A percentile compares a stretch with the other conserved stretches of the same genome.
Conservation (phyloP, 345 rosid genomes). For the Kandelia obovata region DNA sequence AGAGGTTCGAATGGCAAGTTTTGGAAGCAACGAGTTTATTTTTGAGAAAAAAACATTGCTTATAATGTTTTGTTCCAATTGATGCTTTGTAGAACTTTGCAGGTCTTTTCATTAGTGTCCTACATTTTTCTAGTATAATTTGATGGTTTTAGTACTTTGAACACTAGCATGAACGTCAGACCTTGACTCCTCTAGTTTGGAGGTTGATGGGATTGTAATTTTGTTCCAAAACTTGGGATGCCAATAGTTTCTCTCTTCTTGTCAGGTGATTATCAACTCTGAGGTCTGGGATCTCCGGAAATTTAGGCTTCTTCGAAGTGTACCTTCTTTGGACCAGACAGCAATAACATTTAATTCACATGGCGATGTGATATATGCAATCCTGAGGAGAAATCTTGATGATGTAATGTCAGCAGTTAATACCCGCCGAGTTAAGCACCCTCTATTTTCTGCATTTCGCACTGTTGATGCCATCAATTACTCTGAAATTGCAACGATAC, state of each 20-base stretch:
- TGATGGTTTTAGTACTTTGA: too few relatives aligned
- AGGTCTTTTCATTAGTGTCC: too few relatives aligned
- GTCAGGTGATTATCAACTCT: slow-evolving; percentile 86
- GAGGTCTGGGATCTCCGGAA: slow-evolving; percentile 98
- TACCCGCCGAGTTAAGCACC: slow-evolving; percentile 85
- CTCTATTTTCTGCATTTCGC: slow-evolving; percentile 78
- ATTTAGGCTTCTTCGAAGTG: slow-evolving; percentile 77
- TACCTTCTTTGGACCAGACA: slow-evolving; percentile 91
- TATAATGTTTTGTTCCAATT: too few relatives aligned
- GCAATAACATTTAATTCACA: slow-evolving; percentile 78
- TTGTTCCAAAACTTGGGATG: not conserved
- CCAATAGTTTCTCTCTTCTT: not conserved
- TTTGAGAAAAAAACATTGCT: too few relatives aligned
- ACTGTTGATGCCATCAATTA: slow-evolving; percentile 90
- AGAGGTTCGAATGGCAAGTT: too few relatives aligned
- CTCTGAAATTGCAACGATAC: slow-evolving; percentile 85
- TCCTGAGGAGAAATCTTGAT: slow-evolving; percentile 89
- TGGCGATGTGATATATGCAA: slow-evolving; percentile 95
- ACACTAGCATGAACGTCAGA: too few relatives aligned
- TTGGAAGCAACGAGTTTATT: too few relatives aligned
- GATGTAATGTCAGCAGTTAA: slow-evolving; percentile 87
- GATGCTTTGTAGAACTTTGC: too few relatives aligned
- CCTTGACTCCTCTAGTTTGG: not conserved
- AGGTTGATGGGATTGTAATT: not conserved
- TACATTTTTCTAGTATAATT: too few relatives aligned